Evolutionary conservation across 179 eudicot species (phyloP), one percentile per base, ranked within the genome.

Genomic region (Corrigiola litoralis): DNA sequence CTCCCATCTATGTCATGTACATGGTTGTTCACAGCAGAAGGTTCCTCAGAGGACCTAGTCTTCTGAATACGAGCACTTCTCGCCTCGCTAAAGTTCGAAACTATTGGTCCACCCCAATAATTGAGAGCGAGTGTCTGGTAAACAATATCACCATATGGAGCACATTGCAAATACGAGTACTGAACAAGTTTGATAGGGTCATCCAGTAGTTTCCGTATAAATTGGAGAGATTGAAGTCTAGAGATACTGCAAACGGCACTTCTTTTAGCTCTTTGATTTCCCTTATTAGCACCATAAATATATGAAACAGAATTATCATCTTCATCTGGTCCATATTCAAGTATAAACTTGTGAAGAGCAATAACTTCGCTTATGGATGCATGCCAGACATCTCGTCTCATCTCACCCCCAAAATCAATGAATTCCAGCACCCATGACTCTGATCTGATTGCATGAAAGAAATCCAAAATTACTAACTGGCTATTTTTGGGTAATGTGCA

Each of bases 341-440:
- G 54, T 60, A 84, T 72, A 69, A 90, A 90, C 58, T 83, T 79
- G 87, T 86, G 75, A 20, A 88, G 66, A 70, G 92, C 68, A 68
- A 90, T 83, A 31, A 90, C 79, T 77, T 91, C 97, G 51, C 65
- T 74, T 37, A 89, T 76, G 55, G 83, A 86, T 41, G 97, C 94
- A 72, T 86, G 80, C 97, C 97, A 91, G n/a, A 89, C 87, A 76
- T 89, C 96, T 73, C 97, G 84, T 73, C 96, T 86, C 94, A 86
- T 83, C 67, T 91, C 94, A 67, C 91, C 84, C 54, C 96, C 89
- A 70, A 92, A 70, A 73, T 89, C 96, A 47, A 92, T 78, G 72
- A 89, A 89, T 70, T 92, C 96, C 71, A 89, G 85, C 64, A 85
- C 87, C 91, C 90, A 92, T 52, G 84, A 23, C 55, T 75, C 71